A percentile compares a stretch with the other conserved stretches of the same genome.
phyloP scores from a whole-genome alignment of 208 protist genomes.

The Leishmania amazonensis region DNA sequence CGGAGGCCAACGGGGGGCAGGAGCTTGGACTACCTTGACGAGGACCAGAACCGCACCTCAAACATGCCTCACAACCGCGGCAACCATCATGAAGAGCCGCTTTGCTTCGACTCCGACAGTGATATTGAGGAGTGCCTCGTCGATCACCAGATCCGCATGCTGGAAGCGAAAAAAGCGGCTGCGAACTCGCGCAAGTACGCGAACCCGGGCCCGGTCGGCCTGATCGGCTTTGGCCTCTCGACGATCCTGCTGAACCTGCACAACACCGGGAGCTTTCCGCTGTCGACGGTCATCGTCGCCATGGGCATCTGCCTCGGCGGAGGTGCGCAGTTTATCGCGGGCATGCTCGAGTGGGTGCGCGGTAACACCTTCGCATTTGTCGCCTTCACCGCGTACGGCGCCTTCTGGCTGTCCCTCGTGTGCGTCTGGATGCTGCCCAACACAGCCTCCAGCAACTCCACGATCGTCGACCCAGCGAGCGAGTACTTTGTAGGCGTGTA shows the following conservation, averaged over 20 bases:
- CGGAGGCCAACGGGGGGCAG: conserved; percentile 2
- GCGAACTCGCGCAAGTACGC: conserved; percentile 28
- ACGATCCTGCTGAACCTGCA: conserved; percentile 62
- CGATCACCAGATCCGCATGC: conserved; percentile 33
- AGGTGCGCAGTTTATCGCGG: conserved; percentile 54
- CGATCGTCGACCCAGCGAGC: neutral
- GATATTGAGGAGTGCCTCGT: conserved; percentile 22
- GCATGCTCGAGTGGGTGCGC: conserved; percentile 46
- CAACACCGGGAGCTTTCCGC: conserved; percentile 38
- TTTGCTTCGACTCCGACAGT: conserved; percentile 27
- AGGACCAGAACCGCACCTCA: conserved; percentile 27
- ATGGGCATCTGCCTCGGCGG: conserved; percentile 51
- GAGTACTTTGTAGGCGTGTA: conserved; percentile 29
- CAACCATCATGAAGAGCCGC: neutral
- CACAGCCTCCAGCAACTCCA: neutral
- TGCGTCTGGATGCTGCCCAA: conserved; percentile 50
- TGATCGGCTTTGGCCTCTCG: conserved; percentile 64
- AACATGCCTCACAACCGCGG: neutral
- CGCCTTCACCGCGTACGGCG: conserved; percentile 40
- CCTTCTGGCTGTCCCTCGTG: conserved; percentile 53
- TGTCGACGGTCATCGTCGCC: conserved; percentile 24
- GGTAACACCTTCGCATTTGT: conserved; percentile 56
- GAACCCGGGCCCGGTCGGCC: conserved; percentile 37
- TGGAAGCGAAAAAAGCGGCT: conserved; percentile 7
- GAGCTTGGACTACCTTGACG: conserved; percentile 37